phyloP scores from a whole-genome alignment of 139 green algal species.

The Cymbomonas tetramitiformis region DNA sequence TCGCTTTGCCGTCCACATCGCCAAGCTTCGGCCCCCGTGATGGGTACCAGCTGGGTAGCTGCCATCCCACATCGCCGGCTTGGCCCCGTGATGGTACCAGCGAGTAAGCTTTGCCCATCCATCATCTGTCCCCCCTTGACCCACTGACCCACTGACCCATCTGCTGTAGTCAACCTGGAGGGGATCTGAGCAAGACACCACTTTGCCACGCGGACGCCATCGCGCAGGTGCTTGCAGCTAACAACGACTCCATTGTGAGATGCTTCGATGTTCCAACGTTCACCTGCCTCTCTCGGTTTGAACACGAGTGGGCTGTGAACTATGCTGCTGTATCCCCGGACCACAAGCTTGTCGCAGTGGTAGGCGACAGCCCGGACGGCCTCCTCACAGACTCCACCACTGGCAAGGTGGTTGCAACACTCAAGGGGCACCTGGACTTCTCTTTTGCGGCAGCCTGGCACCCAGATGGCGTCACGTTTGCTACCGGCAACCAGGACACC shows the following conservation, averaged over 20 bases:
- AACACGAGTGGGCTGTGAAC: constrained; percentile 76
- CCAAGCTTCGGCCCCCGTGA: too few relatives aligned
- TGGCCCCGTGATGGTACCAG: too few relatives aligned
- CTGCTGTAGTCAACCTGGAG: not conserved
- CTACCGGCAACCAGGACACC: constrained; percentile 71
- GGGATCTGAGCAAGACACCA: not conserved
- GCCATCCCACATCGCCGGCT: too few relatives aligned
- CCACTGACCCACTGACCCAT: not conserved
- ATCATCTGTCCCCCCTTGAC: not conserved
- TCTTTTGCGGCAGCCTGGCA: constrained; percentile 83
- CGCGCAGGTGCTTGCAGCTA: constrained; percentile 52
- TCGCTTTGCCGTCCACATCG: too few relatives aligned
- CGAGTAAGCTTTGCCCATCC: too few relatives aligned
- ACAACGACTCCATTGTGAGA: constrained; percentile 61
- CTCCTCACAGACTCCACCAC: constrained; percentile 30
- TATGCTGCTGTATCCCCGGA: constrained; percentile 39
- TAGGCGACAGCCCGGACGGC: constrained; percentile 57
- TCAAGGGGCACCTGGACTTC: constrained; percentile 75
- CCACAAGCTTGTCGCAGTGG: constrained; percentile 34
- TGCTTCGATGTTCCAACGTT: constrained; percentile 22
- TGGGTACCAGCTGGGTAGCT: too few relatives aligned
- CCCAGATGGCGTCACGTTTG: constrained; percentile 55
- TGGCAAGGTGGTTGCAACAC: constrained; percentile 20
- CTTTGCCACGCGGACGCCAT: constrained; percentile 9
- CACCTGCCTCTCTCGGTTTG: constrained; percentile 7